phyloP scores from a whole-genome alignment of 805 yeast species.

The Vanderwaltozyma polyspora region DNA sequence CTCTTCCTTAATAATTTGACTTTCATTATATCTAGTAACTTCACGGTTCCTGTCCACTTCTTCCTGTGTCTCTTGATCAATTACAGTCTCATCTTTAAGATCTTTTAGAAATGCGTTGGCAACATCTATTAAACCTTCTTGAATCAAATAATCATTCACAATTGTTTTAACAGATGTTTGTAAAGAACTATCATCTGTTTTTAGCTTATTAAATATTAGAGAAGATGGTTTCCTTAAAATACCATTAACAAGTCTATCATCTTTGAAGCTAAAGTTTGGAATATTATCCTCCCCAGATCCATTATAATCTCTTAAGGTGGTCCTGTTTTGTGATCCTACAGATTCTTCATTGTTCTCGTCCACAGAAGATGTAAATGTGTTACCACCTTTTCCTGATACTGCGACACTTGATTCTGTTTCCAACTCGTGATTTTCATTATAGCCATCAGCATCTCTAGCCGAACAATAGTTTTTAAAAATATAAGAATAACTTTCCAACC shows the following conservation, averaged over 20 bases:
- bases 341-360: background rate
- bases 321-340: background rate
- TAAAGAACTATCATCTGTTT: slow-evolving; percentile 19
- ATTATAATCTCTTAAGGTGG: background rate
- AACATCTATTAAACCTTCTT: slow-evolving; percentile 46
- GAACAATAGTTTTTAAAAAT: slow-evolving; percentile 12
- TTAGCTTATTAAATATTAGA: slow-evolving; percentile 14
- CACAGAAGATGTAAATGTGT: background rate
- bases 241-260: slow-evolving; percentile 12
- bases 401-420: background rate
- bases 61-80: slow-evolving; percentile 5
- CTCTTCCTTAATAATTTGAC: slow-evolving; percentile 26
- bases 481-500: slow-evolving; percentile 26
- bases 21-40: slow-evolving; percentile 22
- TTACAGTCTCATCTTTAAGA: slow-evolving; percentile 22
- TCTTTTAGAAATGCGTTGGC: slow-evolving; percentile 42
- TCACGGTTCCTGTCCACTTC: slow-evolving; percentile 7
- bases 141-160: slow-evolving; percentile 38
- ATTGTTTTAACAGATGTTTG: slow-evolving; percentile 19
- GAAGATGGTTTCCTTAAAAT: slow-evolving; percentile 15
- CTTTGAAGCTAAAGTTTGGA: slow-evolving; percentile 4
- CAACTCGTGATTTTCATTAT: slow-evolving; percentile 5
- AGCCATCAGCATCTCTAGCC: slow-evolving; percentile 8
- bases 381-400: background rate
- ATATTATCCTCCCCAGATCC: no score